Conservation (phyloP, 176 grass and related monocot genomes). For the Themeda triandra region DNA sequence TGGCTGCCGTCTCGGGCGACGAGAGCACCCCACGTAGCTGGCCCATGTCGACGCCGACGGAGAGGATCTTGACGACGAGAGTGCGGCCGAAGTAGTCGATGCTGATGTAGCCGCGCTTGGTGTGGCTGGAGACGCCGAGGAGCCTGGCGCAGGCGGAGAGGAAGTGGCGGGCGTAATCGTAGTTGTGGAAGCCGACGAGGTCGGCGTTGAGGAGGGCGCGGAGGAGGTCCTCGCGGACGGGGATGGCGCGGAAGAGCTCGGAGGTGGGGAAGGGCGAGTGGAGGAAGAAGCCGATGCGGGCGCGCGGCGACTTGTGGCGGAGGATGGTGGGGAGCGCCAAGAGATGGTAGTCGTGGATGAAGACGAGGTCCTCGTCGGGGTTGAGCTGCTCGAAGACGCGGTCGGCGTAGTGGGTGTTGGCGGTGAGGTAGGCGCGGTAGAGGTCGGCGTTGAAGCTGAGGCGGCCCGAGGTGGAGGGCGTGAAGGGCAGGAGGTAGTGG, state of each 20-base stretch:
- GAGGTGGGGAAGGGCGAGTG: slow-evolving; percentile 45
- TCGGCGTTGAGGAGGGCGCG: slow-evolving; percentile 47
- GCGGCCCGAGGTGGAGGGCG: neutral
- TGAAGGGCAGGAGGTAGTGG: slow-evolving; percentile 38
- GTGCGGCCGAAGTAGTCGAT: slow-evolving; percentile 28
- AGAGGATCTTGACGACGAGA: slow-evolving; percentile 26
- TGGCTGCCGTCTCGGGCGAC: slow-evolving; percentile 1
- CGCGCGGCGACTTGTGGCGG: slow-evolving; percentile 13
- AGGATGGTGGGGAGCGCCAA: slow-evolving; percentile 35
- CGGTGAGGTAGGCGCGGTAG: slow-evolving; percentile 39
- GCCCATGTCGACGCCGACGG: slow-evolving; percentile 37
- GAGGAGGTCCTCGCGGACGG: slow-evolving; percentile 26
- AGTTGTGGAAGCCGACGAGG: slow-evolving; percentile 53
- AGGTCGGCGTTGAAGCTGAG: slow-evolving; percentile 1
- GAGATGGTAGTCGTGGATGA: slow-evolving; percentile 53
- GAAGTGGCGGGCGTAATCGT: slow-evolving; percentile 46
- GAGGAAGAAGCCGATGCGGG: slow-evolving; percentile 48
- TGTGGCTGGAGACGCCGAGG: slow-evolving; percentile 22
- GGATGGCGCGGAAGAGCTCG: slow-evolving; percentile 45
- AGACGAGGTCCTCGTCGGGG: slow-evolving; percentile 27
- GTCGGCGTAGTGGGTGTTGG: slow-evolving; percentile 31
- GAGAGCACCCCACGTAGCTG: neutral
- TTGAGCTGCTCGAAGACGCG: slow-evolving; percentile 24
- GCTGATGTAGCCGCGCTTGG: slow-evolving; percentile 27
- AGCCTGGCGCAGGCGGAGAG: slow-evolving; percentile 30